phyloP scores from a whole-genome alignment of 495 filamentous ascomycete genomes.

The Hapsidospora chrysogenum region DNA sequence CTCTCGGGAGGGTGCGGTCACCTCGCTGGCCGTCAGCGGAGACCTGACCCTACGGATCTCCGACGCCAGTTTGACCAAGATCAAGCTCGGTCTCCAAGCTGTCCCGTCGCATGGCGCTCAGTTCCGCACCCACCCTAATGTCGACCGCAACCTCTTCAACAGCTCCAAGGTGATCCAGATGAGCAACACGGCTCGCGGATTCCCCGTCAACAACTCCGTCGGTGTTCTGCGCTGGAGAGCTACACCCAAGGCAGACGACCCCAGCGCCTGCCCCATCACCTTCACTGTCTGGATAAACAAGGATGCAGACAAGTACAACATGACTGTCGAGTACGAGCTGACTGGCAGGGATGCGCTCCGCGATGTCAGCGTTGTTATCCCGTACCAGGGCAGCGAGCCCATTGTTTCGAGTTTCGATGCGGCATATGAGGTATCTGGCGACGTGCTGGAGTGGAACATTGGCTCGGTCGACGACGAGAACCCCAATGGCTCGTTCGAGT shows the following conservation, averaged over 20 bases:
- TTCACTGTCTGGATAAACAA: slow-evolving; percentile 95
- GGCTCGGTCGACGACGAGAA: slow-evolving; percentile 69
- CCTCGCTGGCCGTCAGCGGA: slow-evolving; percentile 73
- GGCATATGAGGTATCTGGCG: slow-evolving; percentile 82
- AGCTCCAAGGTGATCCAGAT: slow-evolving; percentile 66
- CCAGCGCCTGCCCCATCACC: slow-evolving; percentile 64
- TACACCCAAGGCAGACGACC: slow-evolving; percentile 53
- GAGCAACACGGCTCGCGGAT: slow-evolving; percentile 65
- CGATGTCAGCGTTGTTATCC: slow-evolving; percentile 76
- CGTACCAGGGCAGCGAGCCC: slow-evolving; percentile 67
- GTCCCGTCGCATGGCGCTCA: slow-evolving; percentile 63
- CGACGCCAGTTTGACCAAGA: slow-evolving; percentile 70
- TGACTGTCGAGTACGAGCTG: slow-evolving; percentile 90
- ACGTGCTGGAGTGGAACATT: slow-evolving; percentile 85
- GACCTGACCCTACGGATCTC: slow-evolving; percentile 79
- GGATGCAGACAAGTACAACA: slow-evolving; percentile 57
- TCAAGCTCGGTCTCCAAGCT: slow-evolving; percentile 65
- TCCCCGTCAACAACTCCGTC: slow-evolving; percentile 80
- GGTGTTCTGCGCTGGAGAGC: slow-evolving; percentile 81
- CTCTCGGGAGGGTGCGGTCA: slow-evolving; percentile 68
- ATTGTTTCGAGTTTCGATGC: slow-evolving; percentile 85
- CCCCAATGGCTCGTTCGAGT: slow-evolving; percentile 73
- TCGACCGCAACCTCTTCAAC: slow-evolving; percentile 72
- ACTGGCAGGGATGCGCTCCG: slow-evolving; percentile 54
- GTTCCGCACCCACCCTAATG: slow-evolving; percentile 88